These are phyloP conservation scores for Pyrus bretschneideri DNA, from an alignment of 306 rosid species.

Conservation along the genomic window DNA sequence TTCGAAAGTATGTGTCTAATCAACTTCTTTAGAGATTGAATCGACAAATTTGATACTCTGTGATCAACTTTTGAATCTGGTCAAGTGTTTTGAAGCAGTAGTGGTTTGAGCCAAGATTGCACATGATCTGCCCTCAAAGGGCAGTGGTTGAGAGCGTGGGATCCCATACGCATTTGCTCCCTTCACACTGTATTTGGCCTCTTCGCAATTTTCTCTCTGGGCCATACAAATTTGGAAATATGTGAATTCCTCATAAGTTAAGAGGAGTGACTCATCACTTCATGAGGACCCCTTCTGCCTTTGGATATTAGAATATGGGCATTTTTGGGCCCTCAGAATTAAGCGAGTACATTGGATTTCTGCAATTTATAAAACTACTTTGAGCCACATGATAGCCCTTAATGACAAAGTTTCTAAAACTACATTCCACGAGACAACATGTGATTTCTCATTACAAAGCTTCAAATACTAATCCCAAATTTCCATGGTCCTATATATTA, in stretches of 20 bases:
- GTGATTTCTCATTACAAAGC: constrained; percentile 25
- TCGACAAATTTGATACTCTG: constrained; percentile 27
- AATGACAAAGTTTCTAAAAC: constrained; percentile 26
- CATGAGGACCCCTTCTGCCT: not conserved
- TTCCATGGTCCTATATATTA: constrained; percentile 13
- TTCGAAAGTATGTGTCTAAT: not conserved
- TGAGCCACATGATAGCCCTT: constrained; percentile 15
- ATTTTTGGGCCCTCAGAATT: not conserved
- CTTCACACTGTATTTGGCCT: constrained; percentile 50
- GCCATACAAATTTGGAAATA: constrained; percentile 17
- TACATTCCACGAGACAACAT: constrained; percentile 45
- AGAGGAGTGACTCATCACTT: not conserved
- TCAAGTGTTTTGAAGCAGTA: constrained; percentile 24
- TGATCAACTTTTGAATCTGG: constrained; percentile 28
- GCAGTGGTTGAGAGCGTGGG: constrained; percentile 41
- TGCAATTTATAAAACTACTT: not conserved
- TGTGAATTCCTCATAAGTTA: not conserved
- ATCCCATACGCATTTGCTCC: constrained; percentile 38
- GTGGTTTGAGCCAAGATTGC: constrained; percentile 17
- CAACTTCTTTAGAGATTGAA: constrained; percentile 14
- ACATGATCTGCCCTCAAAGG: constrained; percentile 41
- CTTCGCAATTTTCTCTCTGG: constrained; percentile 8
- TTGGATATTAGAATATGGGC: not conserved
- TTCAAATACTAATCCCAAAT: constrained; percentile 16
- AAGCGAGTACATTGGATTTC: not conserved